phyloP scores from a whole-genome alignment of 768 basidiomycete genomes.

The Rhizopogon salebrosus region DNA sequence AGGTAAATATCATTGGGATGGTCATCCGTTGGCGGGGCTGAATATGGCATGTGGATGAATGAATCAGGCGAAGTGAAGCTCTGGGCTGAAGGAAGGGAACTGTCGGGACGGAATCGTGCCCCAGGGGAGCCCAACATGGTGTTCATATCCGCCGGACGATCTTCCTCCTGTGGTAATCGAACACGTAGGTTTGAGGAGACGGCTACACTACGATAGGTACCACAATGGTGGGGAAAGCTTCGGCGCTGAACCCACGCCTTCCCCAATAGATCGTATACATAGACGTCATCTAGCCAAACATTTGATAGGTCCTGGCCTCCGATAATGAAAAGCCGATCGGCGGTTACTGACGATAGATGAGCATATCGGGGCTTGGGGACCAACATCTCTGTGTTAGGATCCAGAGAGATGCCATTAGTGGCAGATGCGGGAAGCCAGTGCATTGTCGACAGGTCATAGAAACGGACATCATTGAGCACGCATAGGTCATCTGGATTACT shows the following conservation, averaged over 20 bases:
- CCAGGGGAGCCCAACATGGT: constrained; percentile 51
- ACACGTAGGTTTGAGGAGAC: constrained; percentile 68
- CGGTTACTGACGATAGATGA: constrained; percentile 84
- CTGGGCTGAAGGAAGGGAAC: constrained; percentile 32
- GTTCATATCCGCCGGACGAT: constrained; percentile 33
- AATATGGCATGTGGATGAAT: constrained; percentile 72
- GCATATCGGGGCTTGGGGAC: constrained; percentile 88
- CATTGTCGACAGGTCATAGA: constrained; percentile 71
- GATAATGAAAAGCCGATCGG: constrained; percentile 82
- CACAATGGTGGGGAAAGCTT: constrained; percentile 88
- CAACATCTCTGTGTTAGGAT: constrained; percentile 39
- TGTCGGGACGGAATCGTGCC: constrained; percentile 50
- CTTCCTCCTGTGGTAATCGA: constrained; percentile 62
- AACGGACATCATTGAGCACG: constrained; percentile 89
- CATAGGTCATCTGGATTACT: constrained; percentile 75
- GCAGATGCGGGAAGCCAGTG: constrained; percentile 60
- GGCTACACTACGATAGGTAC: constrained; percentile 92
- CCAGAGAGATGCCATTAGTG: constrained; percentile 26
- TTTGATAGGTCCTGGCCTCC: constrained; percentile 95
- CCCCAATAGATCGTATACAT: constrained; percentile 75
- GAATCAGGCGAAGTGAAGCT: constrained; percentile 56
- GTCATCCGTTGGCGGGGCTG: constrained; percentile 63
- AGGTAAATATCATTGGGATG: constrained; percentile 83
- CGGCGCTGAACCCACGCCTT: constrained; percentile 77
- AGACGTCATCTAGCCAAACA: constrained; percentile 90